phyloP scores from a whole-genome alignment of 164 flowering plant species.

The Echeveria elegans region DNA sequence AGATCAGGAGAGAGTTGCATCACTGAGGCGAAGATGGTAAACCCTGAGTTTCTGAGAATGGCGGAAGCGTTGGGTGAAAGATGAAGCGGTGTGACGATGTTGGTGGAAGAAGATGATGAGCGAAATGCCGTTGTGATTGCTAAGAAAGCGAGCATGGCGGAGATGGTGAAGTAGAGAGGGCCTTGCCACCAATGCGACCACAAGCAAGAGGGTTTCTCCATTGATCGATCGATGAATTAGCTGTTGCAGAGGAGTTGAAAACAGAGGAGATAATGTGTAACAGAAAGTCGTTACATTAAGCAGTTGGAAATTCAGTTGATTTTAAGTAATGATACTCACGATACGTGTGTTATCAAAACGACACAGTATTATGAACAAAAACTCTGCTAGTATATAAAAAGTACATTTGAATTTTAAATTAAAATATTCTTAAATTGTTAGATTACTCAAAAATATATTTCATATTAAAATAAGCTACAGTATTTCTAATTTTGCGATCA shows the following conservation, averaged over 20 bases:
- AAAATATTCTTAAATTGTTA: too few relatives aligned
- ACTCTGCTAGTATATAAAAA: too few relatives aligned
- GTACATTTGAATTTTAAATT: too few relatives aligned
- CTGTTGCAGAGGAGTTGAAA: neutral
- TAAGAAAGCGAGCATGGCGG: conserved; percentile 30
- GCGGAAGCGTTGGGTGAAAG: conserved; percentile 29
- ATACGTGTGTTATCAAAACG: too few relatives aligned
- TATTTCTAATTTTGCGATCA: too few relatives aligned
- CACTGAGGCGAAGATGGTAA: conserved; percentile 40
- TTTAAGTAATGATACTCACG: neutral
- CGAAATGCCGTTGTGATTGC: conserved; percentile 32
- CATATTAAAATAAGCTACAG: too few relatives aligned
- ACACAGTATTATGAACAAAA: too few relatives aligned
- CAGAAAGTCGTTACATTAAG: neutral
- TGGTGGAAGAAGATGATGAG: conserved; percentile 14
- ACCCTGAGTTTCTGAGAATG: conserved; percentile 40
- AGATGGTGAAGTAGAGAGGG: conserved; percentile 13
- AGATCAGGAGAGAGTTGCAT: conserved; percentile 45
- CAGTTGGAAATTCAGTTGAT: neutral
- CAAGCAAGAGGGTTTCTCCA: conserved; percentile 2
- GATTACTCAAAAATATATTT: too few relatives aligned
- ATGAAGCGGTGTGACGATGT: neutral
- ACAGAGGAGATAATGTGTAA: neutral
- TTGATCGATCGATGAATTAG: neutral
- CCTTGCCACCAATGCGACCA: conserved; percentile 8